Evolutionary conservation across 352 stramenopile species (phyloP), one percentile per base, ranked within the genome.

Genomic region (Pythium graminicola): DNA sequence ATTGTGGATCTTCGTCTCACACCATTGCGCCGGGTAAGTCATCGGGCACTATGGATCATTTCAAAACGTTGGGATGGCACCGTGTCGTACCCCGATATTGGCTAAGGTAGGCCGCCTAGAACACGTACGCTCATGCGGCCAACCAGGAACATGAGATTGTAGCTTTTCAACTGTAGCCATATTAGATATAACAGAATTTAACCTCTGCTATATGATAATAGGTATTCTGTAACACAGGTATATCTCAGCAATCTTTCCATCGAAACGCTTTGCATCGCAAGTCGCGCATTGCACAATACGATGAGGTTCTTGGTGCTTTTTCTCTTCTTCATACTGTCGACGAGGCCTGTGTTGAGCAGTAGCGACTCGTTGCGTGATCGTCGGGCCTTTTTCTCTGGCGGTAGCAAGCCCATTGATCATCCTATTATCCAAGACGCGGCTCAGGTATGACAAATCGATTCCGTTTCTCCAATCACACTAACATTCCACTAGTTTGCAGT

Each of bases 401-500:
- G n/a, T 0, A 22, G 41, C 2, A 71, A 80, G 43, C 33, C 58
- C 2, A 40, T 67, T 8, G 62, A 52, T 20, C 69, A 82, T 26
- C 69, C 67, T 8, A 60, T 85, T 35, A 64, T 85, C 38, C 46
- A 65, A 17, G 61, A 73, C 20, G 62, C 72, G 22, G 72, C 72
- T 13, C 57, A 69, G 32, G 74, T 85, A 57, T n/a, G n/a, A n/a
- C n/a, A n/a, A n/a, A n/a, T n/a, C n/a, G 9, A 38, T 26, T 6
- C 7, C 3, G 16, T 36, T n/a, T 17, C 51, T 14, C 20, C 10
- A 41, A 35, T 20, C 36, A n/a, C 14, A n/a, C 24, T 22, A 16
- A 31, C 7, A 23, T 51, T 31, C 8, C 6, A 33, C 2, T 46
- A 89, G 76, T 87, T 87, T 69, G 76, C 79, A 27, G 59, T 89